A percentile compares a stretch with the other conserved stretches of the same genome.
phyloP scores from a whole-genome alignment of 805 yeast genomes.

The Millerago galiae region DNA sequence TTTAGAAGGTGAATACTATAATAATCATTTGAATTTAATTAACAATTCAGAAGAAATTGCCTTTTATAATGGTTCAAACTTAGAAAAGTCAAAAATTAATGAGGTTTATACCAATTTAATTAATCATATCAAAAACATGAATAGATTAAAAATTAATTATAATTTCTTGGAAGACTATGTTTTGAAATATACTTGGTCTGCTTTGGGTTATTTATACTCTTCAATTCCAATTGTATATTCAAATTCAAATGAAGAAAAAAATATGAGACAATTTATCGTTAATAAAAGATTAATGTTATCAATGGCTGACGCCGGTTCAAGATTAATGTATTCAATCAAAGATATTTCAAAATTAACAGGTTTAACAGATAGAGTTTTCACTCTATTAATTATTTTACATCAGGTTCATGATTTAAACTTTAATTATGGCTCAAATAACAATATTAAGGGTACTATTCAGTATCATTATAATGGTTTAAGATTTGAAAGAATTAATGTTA shows the following conservation, averaged over 20 bases:
- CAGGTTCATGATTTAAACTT: conserved; percentile 61
- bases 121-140: conserved; percentile 47
- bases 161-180: conserved; percentile 78
- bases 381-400: conserved; percentile 69
- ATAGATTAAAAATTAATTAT: conserved; percentile 57
- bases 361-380: conserved; percentile 79
- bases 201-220: conserved; percentile 86
- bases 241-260: conserved; percentile 34
- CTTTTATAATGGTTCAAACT: conserved; percentile 79
- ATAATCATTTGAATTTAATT: conserved; percentile 77
- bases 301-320: conserved; percentile 90
- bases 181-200: conserved; percentile 90
- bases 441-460: conserved; percentile 77
- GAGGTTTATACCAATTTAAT: conserved; percentile 53
- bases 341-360: conserved; percentile 90
- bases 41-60: conserved; percentile 92
- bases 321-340: conserved; percentile 90
- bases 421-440: conserved; percentile 41
- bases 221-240: conserved; percentile 62
- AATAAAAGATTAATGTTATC: conserved; percentile 87
- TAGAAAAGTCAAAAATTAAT: conserved; percentile 64
- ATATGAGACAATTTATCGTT: conserved; percentile 83
- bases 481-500: conserved; percentile 75
- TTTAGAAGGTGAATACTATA: conserved; percentile 84
- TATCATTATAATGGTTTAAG: conserved; percentile 71